Evolutionary conservation across 768 basidiomycete species (phyloP), one percentile per base, ranked within the genome.

Genomic region (Roridomyces roridus): DNA sequence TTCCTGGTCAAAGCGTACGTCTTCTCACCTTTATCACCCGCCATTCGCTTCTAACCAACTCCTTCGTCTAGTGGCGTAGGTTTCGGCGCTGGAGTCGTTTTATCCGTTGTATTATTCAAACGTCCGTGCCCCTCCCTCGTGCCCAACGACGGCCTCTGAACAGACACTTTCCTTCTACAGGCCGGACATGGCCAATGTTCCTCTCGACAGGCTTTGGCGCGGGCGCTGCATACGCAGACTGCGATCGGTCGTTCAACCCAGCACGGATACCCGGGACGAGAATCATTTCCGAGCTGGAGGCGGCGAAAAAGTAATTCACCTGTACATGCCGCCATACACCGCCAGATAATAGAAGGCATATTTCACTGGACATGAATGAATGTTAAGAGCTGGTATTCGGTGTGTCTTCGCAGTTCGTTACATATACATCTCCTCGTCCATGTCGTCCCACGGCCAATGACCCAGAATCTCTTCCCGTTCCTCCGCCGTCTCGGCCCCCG

Each of bases 211-310:
- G 94, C 31, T 94, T 95, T 69, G 94, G 94, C 29, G 82, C 87
- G 36, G 94, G 94, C 39, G 85, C 86, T 48, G 92, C 94, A 25
- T 95, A 93, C 69, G 87, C 91, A 26, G 94, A 96, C 81, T 95
- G 94, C 74, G 92, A 96, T 76, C 85, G 93, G 46, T 88, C 90
- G 15, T 96, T 96, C 85, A 94, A 94, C 76, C 90, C 92, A 18
- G 89, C 94, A 44, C 84, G 93, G 66, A 84, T 94, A 71, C 87
- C 93, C 18, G 94, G 94, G 57, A 90, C 88, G 41, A 85, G 90
- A 60, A 82, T 94, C 68, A 72, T 94, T 64, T 78, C 81, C 43
- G 72, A 71, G 63, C 69, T 58, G 61, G 65, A 61, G 63, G 23
- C 36, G 18, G 17, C 47, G 48, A 39, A 41, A 35, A 42, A 37